Evolutionary conservation across 2,329 filamentous ascomycete species (phyloP), one percentile per base, ranked within the genome.

Genomic region (Neonectria neomacrospora): DNA sequence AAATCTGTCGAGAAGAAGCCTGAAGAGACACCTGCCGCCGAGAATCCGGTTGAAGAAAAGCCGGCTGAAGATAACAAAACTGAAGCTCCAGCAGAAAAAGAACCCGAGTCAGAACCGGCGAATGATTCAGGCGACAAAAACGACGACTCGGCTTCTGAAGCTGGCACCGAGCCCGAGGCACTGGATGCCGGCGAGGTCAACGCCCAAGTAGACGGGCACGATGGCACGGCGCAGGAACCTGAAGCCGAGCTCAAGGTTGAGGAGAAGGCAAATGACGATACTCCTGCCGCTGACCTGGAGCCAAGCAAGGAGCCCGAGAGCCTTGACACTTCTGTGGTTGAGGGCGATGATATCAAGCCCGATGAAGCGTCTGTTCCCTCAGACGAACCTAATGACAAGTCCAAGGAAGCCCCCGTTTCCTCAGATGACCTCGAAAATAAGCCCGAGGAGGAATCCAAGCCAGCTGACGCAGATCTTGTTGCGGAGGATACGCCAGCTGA

Each of bases 161-260:
- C 39, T 28, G 16, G 32, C 5, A 41, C 65, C 14, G 62, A 64
- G 20, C 32, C 53, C 8, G 54, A 61, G 34, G 22, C 47, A 20
- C 61, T 54, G 6, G 48, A 58, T 37, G 30, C 37, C 16, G 61
- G 59, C 18, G 60, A 64, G 55, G 32, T 50, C 22, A 67, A 66
- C 16, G 42, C 44, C 20, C 50, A 61, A 34, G 61, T 23, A 23
- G 56, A 64, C 5, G 59, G 26, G 23, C 54, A 68, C 20, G 48
- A 58, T 4, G 53, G 18, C 16, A 48, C 67, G 26, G 39, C 10
- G 1, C 37, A 48, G 10, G 48, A 58, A 18, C 12, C 53, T 22
- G 57, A 45, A n/a, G 26, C 50, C 8, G 57, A 58, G 22, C 22
- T 5, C 23, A 58, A 67, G 47, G 23, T 20, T 28, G 37, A 37